Conservation (phyloP, 106 monocot genomes). For the Dioscorea dumetorum region DNA sequence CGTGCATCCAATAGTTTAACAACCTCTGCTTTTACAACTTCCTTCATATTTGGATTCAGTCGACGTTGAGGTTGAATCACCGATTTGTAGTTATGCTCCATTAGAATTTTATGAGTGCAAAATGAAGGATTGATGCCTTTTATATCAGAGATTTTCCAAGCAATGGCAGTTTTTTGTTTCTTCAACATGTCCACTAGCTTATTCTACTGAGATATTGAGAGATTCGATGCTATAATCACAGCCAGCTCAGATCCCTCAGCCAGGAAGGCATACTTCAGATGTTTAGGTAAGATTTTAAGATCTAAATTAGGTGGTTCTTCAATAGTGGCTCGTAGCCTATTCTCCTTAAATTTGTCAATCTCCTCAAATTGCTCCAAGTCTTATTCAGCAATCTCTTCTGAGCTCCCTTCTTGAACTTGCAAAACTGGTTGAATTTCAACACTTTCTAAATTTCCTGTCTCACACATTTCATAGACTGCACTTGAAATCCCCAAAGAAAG, state of each 20-base stretch:
- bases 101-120: neutral
- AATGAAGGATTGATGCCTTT: neutral
- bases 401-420: too few species aligned
- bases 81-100: neutral
- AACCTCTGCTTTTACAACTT: slow-evolving; percentile 1
- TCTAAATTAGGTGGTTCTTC: neutral
- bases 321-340: neutral
- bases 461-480: too few species aligned
- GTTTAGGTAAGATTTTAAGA: neutral
- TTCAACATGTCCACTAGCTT: neutral
- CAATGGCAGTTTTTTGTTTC: neutral
- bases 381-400: too few species aligned
- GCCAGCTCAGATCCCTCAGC: neutral
- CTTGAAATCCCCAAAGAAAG: too few species aligned
- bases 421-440: too few species aligned
- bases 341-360: too few species aligned
- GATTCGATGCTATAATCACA: neutral
- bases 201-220: neutral
- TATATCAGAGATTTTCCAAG: neutral
- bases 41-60: neutral
- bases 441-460: too few species aligned
- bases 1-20: slow-evolving; percentile 1
- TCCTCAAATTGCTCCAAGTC: too few species aligned
- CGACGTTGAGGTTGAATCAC: neutral
- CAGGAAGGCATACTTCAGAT: neutral